Evolutionary conservation across 2,329 filamentous ascomycete genomes (phyloP).

Genomic region (Fusarium sp.): DNA sequence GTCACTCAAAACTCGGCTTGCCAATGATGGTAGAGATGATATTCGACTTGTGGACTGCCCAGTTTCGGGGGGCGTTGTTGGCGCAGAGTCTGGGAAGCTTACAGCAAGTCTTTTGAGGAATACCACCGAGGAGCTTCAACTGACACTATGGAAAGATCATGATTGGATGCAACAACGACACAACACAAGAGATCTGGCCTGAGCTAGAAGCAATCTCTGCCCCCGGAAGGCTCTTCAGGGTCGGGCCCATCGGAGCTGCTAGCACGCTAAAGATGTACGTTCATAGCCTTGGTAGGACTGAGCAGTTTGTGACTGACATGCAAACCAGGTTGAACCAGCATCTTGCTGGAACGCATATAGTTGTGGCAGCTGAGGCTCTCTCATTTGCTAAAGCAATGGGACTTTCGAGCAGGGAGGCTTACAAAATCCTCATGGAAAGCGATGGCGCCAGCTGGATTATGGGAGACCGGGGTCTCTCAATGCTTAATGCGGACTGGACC

Average conservation of each 20-base stretch:
- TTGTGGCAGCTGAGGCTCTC: slow-evolving; percentile 50
- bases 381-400: slow-evolving; percentile 61
- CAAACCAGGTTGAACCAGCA: slow-evolving; percentile 59
- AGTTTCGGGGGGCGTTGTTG: slow-evolving; percentile 14
- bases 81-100: too few species aligned
- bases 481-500: slow-evolving; percentile 63
- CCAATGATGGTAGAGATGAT: slow-evolving; percentile 2
- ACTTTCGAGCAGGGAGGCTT: slow-evolving; percentile 36
- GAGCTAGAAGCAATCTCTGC: too few species aligned
- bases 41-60: slow-evolving; percentile 24
- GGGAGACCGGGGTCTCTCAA: slow-evolving; percentile 68
- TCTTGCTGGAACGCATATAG: slow-evolving; percentile 66
- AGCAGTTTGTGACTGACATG: too few species aligned
- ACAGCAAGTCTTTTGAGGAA: too few species aligned
- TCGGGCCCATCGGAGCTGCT: too few species aligned
- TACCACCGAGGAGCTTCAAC: too few species aligned
- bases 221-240: too few species aligned
- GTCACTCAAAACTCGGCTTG: neutral
- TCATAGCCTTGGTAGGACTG: too few species aligned
- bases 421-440: slow-evolving; percentile 49
- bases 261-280: too few species aligned
- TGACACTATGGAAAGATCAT: too few species aligned
- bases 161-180: slow-evolving; percentile 52
- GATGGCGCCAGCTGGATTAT: slow-evolving; percentile 67
- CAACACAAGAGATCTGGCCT: too few species aligned